phyloP scores from a whole-genome alignment of 1,139 yeast genomes.

The Geotrichum macrosporum region DNA sequence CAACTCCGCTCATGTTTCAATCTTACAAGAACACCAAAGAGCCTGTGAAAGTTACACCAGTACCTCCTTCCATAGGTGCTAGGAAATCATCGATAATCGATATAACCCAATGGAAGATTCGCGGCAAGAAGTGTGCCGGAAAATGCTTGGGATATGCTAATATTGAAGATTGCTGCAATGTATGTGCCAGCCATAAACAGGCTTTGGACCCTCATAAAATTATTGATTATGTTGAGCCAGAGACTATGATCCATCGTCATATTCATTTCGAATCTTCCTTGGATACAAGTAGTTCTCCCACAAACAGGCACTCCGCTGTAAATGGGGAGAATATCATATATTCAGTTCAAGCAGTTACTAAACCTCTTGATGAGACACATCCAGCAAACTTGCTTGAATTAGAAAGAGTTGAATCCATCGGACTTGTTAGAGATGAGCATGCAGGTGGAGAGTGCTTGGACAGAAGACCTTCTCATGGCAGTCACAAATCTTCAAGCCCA shows the following conservation, averaged over 20 bases:
- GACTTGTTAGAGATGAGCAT: no score
- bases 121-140: conserved; percentile 40
- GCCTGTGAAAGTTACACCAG: no score
- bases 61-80: no score
- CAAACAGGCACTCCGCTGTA: background rate
- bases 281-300: no score
- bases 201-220: conserved; percentile 26
- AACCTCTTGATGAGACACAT: no score
- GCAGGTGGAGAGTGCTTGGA: no score
- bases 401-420: no score
- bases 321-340: background rate
- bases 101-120: conserved; percentile 28
- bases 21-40: no score
- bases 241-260: conserved; percentile 19
- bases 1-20: no score
- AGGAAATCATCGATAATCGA: conserved; percentile 30
- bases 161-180: conserved; percentile 38
- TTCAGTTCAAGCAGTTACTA: background rate
- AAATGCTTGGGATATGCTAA: conserved; percentile 55
- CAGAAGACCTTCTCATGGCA: background rate
- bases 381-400: no score
- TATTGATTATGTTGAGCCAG: conserved; percentile 19
- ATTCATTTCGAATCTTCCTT: conserved; percentile 17
- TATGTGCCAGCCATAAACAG: background rate
- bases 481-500: background rate